Evolutionary conservation across 2,329 filamentous ascomycete species (phyloP).

Genomic region (Aureobasidium mangrovei): DNA sequence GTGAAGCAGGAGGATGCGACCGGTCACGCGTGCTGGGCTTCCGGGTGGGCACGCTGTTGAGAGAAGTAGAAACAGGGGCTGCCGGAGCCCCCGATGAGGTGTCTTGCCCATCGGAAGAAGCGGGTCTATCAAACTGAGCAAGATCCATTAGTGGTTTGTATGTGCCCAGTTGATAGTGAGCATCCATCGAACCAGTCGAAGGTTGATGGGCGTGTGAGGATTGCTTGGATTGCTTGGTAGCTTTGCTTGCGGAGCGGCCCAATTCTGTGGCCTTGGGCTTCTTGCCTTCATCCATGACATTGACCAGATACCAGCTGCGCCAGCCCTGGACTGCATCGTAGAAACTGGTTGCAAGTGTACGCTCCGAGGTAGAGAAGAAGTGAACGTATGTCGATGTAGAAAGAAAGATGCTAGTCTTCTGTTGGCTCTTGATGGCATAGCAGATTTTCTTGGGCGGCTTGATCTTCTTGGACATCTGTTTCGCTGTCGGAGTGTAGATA

Average conservation of each 20-base stretch:
- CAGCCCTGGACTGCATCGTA: slow-evolving; percentile 65
- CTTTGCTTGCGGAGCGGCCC: slow-evolving; percentile 7
- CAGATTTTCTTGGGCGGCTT: slow-evolving; percentile 79
- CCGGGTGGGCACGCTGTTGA: slow-evolving; percentile 18
- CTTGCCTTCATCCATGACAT: slow-evolving; percentile 54
- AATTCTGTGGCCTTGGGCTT: slow-evolving; percentile 21
- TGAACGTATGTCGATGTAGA: slow-evolving; percentile 82
- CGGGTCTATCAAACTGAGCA: slow-evolving; percentile 44
- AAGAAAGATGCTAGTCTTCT: slow-evolving; percentile 76
- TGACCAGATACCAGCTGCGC: slow-evolving; percentile 86
- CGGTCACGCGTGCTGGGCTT: slow-evolving; percentile 32
- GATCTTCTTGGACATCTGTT: slow-evolving; percentile 59
- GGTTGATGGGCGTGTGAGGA: slow-evolving; percentile 14
- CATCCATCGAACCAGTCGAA: slow-evolving; percentile 30
- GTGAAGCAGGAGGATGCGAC: slow-evolving; percentile 28
- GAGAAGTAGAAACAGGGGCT: neutral
- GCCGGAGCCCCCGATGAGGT: neutral
- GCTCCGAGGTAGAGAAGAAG: slow-evolving; percentile 78
- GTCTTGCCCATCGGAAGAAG: slow-evolving; percentile 26
- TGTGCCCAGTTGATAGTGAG: slow-evolving; percentile 54
- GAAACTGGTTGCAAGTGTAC: slow-evolving; percentile 57
- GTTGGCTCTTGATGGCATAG: slow-evolving; percentile 84
- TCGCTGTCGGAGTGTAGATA: slow-evolving; percentile 68
- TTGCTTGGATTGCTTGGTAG: slow-evolving; percentile 9
- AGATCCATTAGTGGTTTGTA: slow-evolving; percentile 61